Conservation (phyloP, 108 stramenopile species). For the Schizochytrium sp. region DNA sequence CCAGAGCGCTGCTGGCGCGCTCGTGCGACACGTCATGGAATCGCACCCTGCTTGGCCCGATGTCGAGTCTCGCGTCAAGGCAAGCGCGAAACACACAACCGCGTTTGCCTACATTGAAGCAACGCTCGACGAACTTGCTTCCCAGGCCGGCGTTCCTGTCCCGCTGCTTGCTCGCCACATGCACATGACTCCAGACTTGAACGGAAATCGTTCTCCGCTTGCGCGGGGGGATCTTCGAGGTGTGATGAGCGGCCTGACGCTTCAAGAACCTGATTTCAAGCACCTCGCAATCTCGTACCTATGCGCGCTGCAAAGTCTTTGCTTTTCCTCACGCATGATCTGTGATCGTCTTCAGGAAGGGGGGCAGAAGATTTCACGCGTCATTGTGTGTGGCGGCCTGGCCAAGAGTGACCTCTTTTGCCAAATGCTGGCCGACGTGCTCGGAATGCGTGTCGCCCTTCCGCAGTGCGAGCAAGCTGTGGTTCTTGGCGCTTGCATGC, state of each 20-base stretch:
- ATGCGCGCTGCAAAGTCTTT: not conserved
- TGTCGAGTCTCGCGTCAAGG: not conserved
- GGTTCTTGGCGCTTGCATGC: not conserved
- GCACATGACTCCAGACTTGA: slow-evolving; percentile 23
- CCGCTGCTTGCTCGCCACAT: not conserved
- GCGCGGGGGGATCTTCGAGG: not conserved
- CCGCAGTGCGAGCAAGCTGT: not conserved
- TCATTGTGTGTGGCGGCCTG: not conserved
- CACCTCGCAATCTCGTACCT: slow-evolving; percentile 12
- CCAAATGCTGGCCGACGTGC: not conserved
- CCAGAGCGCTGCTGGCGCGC: not conserved
- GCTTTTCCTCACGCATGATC: slow-evolving; percentile 1
- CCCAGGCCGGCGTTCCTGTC: not conserved
- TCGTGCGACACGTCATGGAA: not conserved
- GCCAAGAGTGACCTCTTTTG: not conserved
- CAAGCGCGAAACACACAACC: not conserved
- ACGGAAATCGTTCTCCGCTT: slow-evolving; percentile 20
- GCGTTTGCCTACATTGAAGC: not conserved
- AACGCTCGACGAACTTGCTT: not conserved
- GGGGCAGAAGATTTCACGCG: not conserved
- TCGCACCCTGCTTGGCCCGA: slow-evolving; percentile 5
- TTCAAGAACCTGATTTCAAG: not conserved
- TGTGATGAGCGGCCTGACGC: not conserved
- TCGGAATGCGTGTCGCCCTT: not conserved
- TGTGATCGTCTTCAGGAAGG: not conserved